These are phyloP conservation scores for Termitomyces sp. DNA, from an alignment of 768 basidiomycete species.

Conservation along the genomic window DNA sequence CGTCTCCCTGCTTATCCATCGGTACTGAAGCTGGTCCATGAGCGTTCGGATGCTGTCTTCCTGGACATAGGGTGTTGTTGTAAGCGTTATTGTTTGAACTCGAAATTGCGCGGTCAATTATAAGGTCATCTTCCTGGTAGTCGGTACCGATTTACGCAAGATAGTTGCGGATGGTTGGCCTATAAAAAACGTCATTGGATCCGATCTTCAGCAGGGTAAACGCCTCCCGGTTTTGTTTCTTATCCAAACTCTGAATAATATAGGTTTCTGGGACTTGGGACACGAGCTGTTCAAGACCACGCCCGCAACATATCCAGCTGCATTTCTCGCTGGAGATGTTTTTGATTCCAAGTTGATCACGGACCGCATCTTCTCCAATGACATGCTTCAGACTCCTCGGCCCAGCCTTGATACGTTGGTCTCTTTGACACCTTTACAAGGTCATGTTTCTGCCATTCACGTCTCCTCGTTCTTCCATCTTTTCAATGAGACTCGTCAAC, in stretches of 20 bases:
- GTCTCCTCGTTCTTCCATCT: slow-evolving; percentile 50
- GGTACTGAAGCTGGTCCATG: slow-evolving; percentile 17
- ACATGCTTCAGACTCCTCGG: slow-evolving; percentile 15
- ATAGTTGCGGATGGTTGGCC: slow-evolving; percentile 28
- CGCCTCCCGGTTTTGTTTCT: neutral
- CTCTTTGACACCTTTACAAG: slow-evolving; percentile 40
- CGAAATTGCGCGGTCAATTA: neutral
- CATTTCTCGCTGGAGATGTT: slow-evolving; percentile 45
- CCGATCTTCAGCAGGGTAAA: slow-evolving; percentile 25
- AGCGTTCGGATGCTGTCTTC: slow-evolving; percentile 20
- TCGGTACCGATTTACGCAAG: slow-evolving; percentile 29
- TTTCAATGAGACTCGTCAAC: slow-evolving; percentile 36
- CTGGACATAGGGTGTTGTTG: slow-evolving; percentile 32
- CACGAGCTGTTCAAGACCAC: slow-evolving; percentile 46
- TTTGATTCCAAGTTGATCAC: slow-evolving; percentile 37
- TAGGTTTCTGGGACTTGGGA: slow-evolving; percentile 52
- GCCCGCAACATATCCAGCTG: slow-evolving; percentile 38
- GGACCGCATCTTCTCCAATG: slow-evolving; percentile 15
- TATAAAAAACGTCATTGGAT: slow-evolving; percentile 22
- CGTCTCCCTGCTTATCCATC: slow-evolving; percentile 22
- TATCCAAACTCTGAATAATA: neutral
- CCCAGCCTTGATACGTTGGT: slow-evolving; percentile 26
- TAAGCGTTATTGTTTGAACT: slow-evolving; percentile 5
- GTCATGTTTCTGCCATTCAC: slow-evolving; percentile 44
- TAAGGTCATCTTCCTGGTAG: slow-evolving; percentile 11